Evolutionary conservation across 2,329 filamentous ascomycete genomes (phyloP), one percentile per base, ranked within the genome.

Genomic region (Aschersonia sp.): DNA sequence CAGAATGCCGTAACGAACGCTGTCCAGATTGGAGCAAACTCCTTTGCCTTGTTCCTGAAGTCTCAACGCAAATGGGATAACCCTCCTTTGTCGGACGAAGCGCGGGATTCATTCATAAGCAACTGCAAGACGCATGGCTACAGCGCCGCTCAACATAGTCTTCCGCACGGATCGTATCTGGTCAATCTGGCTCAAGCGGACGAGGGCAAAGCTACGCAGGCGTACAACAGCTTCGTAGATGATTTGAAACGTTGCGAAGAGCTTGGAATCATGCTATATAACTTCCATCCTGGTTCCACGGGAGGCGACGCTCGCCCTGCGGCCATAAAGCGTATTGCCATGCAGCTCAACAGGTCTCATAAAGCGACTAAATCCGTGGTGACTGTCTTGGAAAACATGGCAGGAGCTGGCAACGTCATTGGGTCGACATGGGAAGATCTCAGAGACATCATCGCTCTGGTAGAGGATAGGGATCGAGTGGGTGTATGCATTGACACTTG

Each of bases 401-500:
- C 90, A 1, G 87, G 87, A 4, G 76, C 79, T 47, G 89, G 89
- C 46, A 95, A 92, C 57, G 82, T 94, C 5, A 79, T 98, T 46
- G 92, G 92, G 32, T 82, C 80, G 12, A 81, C 76, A 1, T 94
- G 95, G 61, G 81, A 89, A 60, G 90, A 98, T 57, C 74, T 98
- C 44, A 75, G 83, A 10, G 85, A 88, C 57, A 86, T 96, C 53
- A 94, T 98, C 55, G 75, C 75, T 11, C 71, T 80, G 7, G 78
- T 97, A 30, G 76, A 88, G 29, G 79, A 94, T 62, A 94, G 95
- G 67, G 63, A 70, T 42, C 80, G 92, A 33, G 82, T 98, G 2
- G 92, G 90, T 43, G 88, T 98, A 14, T 98, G 92, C 64, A 79
- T 98, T 49, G 92, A 98, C 62, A 98, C 92, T 0, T 98, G 92